Evolutionary conservation across 768 basidiomycete species (phyloP).

Genomic region (Pleurotus citrinopileatus): DNA sequence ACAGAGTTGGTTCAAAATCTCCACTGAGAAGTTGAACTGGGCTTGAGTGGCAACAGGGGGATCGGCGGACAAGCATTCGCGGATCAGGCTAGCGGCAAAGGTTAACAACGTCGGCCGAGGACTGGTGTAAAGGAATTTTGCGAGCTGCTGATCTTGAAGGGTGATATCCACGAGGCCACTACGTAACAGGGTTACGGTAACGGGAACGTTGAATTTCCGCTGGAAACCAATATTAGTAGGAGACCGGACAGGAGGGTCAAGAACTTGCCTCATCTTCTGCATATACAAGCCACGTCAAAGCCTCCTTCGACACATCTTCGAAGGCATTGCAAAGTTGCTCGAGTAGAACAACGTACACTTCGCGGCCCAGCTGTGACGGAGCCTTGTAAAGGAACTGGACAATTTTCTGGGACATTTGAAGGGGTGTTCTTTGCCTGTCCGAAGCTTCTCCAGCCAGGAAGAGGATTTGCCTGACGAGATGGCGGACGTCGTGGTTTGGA

Average conservation of each 20-base stretch:
- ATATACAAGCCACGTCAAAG: conserved; percentile 93
- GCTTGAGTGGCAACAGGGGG: conserved; percentile 76
- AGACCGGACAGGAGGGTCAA: background rate
- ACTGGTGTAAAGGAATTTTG: conserved; percentile 78
- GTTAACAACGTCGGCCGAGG: conserved; percentile 73
- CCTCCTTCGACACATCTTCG: conserved; percentile 94
- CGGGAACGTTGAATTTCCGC: conserved; percentile 96
- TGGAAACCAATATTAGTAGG: conserved; percentile 27
- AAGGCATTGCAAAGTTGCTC: conserved; percentile 87
- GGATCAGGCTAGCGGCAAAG: conserved; percentile 80
- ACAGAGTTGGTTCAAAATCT: conserved; percentile 72
- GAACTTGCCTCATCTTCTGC: conserved; percentile 88
- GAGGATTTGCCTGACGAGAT: conserved; percentile 80
- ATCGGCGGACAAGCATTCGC: conserved; percentile 81
- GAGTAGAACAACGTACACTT: conserved; percentile 88
- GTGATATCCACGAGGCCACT: conserved; percentile 75
- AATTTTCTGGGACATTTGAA: conserved; percentile 94
- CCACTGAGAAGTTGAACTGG: conserved; percentile 79
- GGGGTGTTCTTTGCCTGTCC: conserved; percentile 81
- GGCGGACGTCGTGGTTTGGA: conserved; percentile 82
- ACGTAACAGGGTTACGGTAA: conserved; percentile 84
- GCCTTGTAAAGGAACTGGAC: conserved; percentile 95
- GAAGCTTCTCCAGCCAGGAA: conserved; percentile 75
- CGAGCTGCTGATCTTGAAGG: conserved; percentile 87
- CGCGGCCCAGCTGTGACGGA: conserved; percentile 78